Evolutionary conservation across 2,329 filamentous ascomycete species (phyloP).

Genomic region (Cladosporium colombiae): DNA sequence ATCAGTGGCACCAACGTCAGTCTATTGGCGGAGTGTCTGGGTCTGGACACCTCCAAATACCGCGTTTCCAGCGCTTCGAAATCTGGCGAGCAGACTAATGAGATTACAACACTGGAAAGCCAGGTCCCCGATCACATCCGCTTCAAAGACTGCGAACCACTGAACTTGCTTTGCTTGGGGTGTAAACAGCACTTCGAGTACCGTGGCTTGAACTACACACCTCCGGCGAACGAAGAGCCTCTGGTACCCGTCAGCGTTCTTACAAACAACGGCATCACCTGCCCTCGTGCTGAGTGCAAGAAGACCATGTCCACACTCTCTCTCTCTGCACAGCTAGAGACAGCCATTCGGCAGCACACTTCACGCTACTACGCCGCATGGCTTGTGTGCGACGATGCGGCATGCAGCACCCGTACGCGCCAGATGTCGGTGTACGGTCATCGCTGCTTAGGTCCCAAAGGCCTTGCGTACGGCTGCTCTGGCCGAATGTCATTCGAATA

Average conservation of each 20-base stretch:
- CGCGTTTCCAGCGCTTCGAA: conserved; percentile 63
- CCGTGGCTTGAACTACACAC: conserved; percentile 65
- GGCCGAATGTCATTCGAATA: conserved; percentile 89
- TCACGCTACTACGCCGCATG: conserved; percentile 89
- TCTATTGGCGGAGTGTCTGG: conserved; percentile 87
- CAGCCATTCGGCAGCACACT: conserved; percentile 75
- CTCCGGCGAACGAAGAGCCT: conserved; percentile 31
- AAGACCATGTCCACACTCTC: conserved; percentile 67
- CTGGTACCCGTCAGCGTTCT: conserved; percentile 57
- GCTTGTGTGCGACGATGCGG: conserved; percentile 85
- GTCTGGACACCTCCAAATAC: conserved; percentile 87
- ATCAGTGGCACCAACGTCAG: conserved; percentile 90
- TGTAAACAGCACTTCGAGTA: conserved; percentile 75
- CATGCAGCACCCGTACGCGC: conserved; percentile 82
- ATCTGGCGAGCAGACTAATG: conserved; percentile 57
- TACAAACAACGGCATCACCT: conserved; percentile 73
- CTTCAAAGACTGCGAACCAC: conserved; percentile 76
- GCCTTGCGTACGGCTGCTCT: conserved; percentile 78
- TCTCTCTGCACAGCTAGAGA: conserved; percentile 83
- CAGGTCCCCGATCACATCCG: conserved; percentile 90
- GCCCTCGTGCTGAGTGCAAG: conserved; percentile 64
- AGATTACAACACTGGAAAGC: conserved; percentile 88
- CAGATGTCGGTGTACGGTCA: conserved; percentile 93
- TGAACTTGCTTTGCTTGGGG: conserved; percentile 75
- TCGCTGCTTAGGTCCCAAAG: conserved; percentile 83